Conservation (phyloP, 2,329 filamentous ascomycete species). For the Sphaerulina musiva region DNA sequence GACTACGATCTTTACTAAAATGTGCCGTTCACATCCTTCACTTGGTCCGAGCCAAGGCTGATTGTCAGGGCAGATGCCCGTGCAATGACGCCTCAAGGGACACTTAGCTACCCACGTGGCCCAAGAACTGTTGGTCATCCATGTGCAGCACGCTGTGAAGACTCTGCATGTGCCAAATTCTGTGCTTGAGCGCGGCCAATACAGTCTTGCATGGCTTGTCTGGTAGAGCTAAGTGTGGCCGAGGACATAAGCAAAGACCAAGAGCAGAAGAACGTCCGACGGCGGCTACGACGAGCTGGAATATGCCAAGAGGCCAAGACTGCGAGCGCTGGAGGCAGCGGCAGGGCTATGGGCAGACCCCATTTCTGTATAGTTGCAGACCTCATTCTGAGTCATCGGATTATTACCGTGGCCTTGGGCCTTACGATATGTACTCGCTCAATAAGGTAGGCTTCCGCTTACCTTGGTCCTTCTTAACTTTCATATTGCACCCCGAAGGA, state of each 20-base stretch:
- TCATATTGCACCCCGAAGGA: too few relatives aligned
- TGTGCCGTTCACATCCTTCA: neutral
- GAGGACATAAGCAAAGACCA: constrained; percentile 5
- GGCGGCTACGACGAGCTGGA: neutral
- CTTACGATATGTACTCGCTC: too few relatives aligned
- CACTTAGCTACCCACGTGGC: constrained; percentile 1
- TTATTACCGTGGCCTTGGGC: too few relatives aligned
- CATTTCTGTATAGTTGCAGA: too few relatives aligned
- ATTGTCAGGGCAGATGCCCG: neutral
- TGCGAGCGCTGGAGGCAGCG: neutral
- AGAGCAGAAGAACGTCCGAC: constrained; percentile 3
- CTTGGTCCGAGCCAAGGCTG: neutral
- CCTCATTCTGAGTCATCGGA: too few relatives aligned
- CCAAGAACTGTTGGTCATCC: neutral
- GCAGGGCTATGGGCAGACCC: too few relatives aligned
- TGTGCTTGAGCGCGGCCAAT: neutral
- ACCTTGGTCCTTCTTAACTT: too few relatives aligned
- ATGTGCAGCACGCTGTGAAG: neutral
- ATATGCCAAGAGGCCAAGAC: neutral
- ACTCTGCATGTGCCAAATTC: neutral
- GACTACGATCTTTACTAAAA: too few relatives aligned
- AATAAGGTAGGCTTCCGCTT: too few relatives aligned
- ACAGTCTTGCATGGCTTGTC: neutral
- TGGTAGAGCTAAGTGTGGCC: constrained; percentile 3
- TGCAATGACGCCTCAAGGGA: neutral